Evolutionary conservation across 495 filamentous ascomycete genomes (phyloP).

Genomic region (Apodospora peruviana): DNA sequence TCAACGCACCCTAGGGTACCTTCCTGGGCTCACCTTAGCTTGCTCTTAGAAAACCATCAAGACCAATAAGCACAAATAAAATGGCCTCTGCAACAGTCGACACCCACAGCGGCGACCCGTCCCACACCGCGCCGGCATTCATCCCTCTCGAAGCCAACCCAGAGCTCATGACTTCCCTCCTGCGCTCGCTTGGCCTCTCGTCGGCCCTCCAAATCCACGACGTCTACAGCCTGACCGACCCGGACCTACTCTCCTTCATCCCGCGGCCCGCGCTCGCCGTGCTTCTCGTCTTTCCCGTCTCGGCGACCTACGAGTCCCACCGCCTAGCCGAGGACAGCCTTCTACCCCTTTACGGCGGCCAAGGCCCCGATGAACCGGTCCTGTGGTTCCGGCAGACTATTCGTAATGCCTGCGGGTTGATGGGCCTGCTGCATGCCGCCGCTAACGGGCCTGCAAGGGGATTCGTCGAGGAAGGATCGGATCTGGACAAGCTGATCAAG

Average conservation of each 20-base stretch:
- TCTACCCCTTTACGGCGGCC: conserved; percentile 35
- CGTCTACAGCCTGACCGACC: conserved; percentile 76
- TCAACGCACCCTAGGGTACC: no score
- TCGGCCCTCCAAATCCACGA: conserved; percentile 65
- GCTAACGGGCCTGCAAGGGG: conserved; percentile 47
- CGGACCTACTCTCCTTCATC: conserved; percentile 71
- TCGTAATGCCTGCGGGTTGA: conserved; percentile 73
- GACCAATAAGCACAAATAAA: not conserved
- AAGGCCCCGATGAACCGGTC: conserved; percentile 48
- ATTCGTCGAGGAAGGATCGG: conserved; percentile 37
- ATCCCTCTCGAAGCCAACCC: conserved; percentile 61
- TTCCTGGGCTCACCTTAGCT: no score
- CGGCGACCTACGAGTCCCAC: conserved; percentile 60
- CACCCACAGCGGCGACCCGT: conserved; percentile 4
- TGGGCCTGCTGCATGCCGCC: conserved; percentile 71
- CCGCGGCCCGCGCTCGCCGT: conserved; percentile 79
- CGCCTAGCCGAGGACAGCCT: conserved; percentile 60
- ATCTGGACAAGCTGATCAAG: conserved; percentile 36
- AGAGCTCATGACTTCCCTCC: conserved; percentile 69
- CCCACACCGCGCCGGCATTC: conserved; percentile 38
- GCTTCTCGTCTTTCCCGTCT: conserved; percentile 79
- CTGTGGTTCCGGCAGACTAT: conserved; percentile 88
- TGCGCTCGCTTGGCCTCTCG: conserved; percentile 70
- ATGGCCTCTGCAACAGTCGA: conserved; percentile 22
- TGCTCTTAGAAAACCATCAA: no score